Evolutionary conservation across 768 basidiomycete species (phyloP).

Genomic region (Pluteus cervinus): DNA sequence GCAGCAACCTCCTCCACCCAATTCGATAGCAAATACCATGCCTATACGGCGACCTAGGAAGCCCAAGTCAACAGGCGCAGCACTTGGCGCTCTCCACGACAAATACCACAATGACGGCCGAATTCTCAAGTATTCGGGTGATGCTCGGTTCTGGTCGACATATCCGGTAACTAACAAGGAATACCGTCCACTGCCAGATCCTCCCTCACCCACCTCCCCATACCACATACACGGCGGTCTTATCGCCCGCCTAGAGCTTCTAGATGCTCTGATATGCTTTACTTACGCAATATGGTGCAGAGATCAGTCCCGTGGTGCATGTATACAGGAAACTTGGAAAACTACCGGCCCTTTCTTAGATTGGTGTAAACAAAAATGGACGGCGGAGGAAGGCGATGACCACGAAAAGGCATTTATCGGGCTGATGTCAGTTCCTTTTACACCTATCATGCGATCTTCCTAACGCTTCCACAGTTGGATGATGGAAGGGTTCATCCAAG

Average conservation of each 20-base stretch:
- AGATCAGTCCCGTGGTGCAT: constrained; percentile 52
- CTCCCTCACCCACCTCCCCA: constrained; percentile 57
- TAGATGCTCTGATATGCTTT: constrained; percentile 81
- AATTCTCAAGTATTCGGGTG: constrained; percentile 78
- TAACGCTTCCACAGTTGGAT: constrained; percentile 49
- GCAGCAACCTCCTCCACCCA: constrained; percentile 18
- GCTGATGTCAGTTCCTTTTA: constrained; percentile 52
- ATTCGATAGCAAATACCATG: constrained; percentile 31
- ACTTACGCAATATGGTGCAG: constrained; percentile 80
- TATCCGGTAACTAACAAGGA: constrained; percentile 60
- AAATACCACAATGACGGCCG: constrained; percentile 67
- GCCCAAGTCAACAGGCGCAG: constrained; percentile 38
- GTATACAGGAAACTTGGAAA: constrained; percentile 57
- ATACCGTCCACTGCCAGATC: constrained; percentile 55
- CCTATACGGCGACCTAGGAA: constrained; percentile 67
- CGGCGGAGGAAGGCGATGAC: constrained; percentile 42
- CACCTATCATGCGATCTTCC: constrained; percentile 15
- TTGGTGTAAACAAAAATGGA: constrained; percentile 72
- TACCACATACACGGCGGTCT: constrained; percentile 74
- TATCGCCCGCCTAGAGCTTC: constrained; percentile 72
- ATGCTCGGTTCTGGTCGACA: constrained; percentile 72
- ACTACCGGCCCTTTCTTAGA: constrained; percentile 65
- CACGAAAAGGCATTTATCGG: constrained; percentile 65
- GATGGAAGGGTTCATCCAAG: constrained; percentile 72
- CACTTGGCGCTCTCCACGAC: constrained; percentile 60